These are phyloP conservation scores for Lichtheimia ramosa DNA, from an alignment of 371 early-diverging fungal genomes.

Conservation along the genomic window DNA sequence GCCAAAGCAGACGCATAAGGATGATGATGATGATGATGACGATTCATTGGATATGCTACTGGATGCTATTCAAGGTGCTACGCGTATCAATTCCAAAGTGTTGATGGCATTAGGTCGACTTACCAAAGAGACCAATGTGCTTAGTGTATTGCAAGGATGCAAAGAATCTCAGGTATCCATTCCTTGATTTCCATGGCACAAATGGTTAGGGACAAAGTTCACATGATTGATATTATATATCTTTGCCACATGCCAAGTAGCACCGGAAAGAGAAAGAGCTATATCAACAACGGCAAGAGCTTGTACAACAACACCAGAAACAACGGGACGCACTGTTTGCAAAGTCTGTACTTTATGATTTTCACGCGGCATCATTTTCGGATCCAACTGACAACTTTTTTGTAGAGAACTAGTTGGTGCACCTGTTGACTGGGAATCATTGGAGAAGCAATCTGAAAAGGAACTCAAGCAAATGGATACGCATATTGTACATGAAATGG, in stretches of 20 bases:
- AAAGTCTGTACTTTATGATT: slow-evolving; percentile 21
- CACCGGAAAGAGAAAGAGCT: slow-evolving; percentile 36
- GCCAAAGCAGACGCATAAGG: neutral
- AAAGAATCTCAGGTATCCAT: slow-evolving; percentile 25
- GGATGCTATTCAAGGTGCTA: slow-evolving; percentile 22
- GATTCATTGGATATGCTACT: slow-evolving; percentile 16
- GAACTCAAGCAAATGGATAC: slow-evolving; percentile 33
- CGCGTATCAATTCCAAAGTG: slow-evolving; percentile 39
- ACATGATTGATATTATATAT: neutral
- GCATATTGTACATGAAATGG: slow-evolving; percentile 36
- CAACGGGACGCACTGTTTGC: slow-evolving; percentile 31
- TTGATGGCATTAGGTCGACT: slow-evolving; percentile 28
- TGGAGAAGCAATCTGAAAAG: slow-evolving; percentile 20
- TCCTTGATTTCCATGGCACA: too few species aligned
- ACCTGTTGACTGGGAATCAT: slow-evolving; percentile 4
- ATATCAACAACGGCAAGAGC: slow-evolving; percentile 27
- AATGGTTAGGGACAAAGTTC: too few species aligned
- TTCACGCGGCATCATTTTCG: neutral
- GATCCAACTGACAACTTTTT: neutral
- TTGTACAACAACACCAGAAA: slow-evolving; percentile 24
- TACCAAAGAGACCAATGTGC: slow-evolving; percentile 34
- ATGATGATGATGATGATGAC: too few species aligned
- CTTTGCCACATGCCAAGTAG: neutral
- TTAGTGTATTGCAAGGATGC: slow-evolving; percentile 26
- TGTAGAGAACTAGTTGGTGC: neutral